Evolutionary conservation across 345 rosid species (phyloP), one percentile per base, ranked within the genome.

Genomic region (Aquilaria malaccensis): DNA sequence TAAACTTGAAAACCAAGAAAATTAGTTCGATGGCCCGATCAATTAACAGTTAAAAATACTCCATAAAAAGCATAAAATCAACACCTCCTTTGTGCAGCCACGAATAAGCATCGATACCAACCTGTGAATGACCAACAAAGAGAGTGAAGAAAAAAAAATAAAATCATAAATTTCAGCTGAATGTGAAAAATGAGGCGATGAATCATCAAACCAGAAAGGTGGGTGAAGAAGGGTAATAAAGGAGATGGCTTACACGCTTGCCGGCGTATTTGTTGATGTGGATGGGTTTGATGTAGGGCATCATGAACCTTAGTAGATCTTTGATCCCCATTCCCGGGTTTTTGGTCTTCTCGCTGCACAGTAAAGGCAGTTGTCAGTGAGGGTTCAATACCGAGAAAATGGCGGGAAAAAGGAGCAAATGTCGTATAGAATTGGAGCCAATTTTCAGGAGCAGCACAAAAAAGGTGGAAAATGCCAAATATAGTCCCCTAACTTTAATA

Each of bases 61-160:
- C 13, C 53, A 5, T 0, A 11, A 53, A 14, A 3, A n/a, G 4
- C 3, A 22, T 54, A 58, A 45, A 13, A n/a, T 6, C 45, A 67
- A 51, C 67, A 88, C 95, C 98, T 89, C 98, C 98, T 82, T 89
- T 89, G 75, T 89, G 95, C 51, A 87, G 80, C 95, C 96, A 92
- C 62, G 86, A 86, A 80, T 87, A 92, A 10, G 95, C 98, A 81
- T 89, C 98, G 66, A 92, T 82, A 52, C 98, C 98, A 72, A 92
- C 96, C 96, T 92, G 86, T 6, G 60, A 65, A 65, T 22, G 41
- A 58, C 50, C 13, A 46, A 2, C 29, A 52, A 14, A 33, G 29
- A 22, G 22, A 22, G 22, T n/a, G 37, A 32, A 65, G n/a, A 49
- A 31, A 46, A 49, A 55, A 50, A 48, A 3, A 57, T 43, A 58